phyloP scores from a whole-genome alignment of 805 yeast genomes.

The Phaffomyces thermotolerans region DNA sequence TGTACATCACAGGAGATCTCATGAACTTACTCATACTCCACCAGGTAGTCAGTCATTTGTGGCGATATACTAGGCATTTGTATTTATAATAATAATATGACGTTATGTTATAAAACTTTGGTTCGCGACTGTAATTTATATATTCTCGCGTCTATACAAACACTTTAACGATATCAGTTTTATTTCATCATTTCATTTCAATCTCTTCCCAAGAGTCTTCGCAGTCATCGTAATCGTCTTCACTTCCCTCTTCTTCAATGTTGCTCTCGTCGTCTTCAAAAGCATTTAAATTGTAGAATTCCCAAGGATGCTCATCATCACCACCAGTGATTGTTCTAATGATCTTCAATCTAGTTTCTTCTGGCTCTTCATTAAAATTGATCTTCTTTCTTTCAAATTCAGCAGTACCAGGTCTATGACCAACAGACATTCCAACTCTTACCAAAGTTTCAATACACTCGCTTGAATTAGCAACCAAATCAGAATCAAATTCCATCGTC shows the following conservation, averaged over 20 bases:
- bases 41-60: conserved; percentile 5
- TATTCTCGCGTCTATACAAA: background rate
- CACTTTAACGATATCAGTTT: too few species aligned
- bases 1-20: background rate
- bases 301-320: conserved; percentile 24
- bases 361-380: conserved; percentile 39
- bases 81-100: too few species aligned
- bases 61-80: conserved; percentile 4
- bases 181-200: background rate
- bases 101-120: background rate
- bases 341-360: conserved; percentile 40
- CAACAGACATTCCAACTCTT: conserved; percentile 87
- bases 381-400: conserved; percentile 45
- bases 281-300: conserved; percentile 15
- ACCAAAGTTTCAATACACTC: conserved; percentile 75
- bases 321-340: conserved; percentile 56
- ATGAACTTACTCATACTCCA: conserved; percentile 6
- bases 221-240: conserved; percentile 1
- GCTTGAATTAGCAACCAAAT: conserved; percentile 59
- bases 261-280: conserved; percentile 13
- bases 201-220: background rate
- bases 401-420: conserved; percentile 49
- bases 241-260: conserved; percentile 3
- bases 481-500: conserved; percentile 59
- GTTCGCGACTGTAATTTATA: background rate